Percentiles rank a stretch among this genome's conserved stretches.
These are phyloP conservation scores for Colletotrichum sp. DNA, from an alignment of 2,329 filamentous ascomycete genomes.

Conservation along the genomic window DNA sequence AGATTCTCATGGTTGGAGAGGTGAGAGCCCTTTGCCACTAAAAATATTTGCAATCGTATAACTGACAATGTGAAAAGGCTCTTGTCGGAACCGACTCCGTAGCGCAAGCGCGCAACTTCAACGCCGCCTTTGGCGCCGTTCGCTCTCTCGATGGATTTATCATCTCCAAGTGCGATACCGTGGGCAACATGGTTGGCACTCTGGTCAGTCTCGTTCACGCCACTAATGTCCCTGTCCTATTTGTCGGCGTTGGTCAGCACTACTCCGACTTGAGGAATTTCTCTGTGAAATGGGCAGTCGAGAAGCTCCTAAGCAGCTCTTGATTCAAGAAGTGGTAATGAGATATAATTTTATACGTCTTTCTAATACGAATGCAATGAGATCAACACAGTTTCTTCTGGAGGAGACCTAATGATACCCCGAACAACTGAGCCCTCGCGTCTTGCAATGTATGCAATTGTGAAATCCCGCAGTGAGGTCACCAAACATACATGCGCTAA, in stretches of 20 bases:
- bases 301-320: constrained; percentile 63
- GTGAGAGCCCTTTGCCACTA: constrained; percentile 30
- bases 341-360: background rate
- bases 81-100: constrained; percentile 96
- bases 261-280: constrained; percentile 73
- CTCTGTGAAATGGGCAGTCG: constrained; percentile 73
- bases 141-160: constrained; percentile 93
- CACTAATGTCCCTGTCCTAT: constrained; percentile 93
- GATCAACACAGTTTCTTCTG: background rate
- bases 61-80: constrained; percentile 52
- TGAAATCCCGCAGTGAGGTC: background rate
- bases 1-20: constrained; percentile 93
- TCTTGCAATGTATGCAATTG: background rate
- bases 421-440: background rate
- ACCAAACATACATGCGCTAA: background rate
- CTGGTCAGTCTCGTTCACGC: constrained; percentile 97
- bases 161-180: constrained; percentile 97
- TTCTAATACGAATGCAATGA: constrained; percentile 1
- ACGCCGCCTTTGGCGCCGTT: constrained; percentile 83
- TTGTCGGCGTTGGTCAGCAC: constrained; percentile 78
- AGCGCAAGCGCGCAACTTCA: constrained; percentile 95
- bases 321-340: constrained; percentile 28
- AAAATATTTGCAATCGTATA: background rate
- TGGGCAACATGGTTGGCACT: constrained; percentile 98
- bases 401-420: background rate